Percentiles rank a stretch among this genome's conserved stretches.
Evolutionary conservation across 2,329 filamentous ascomycete genomes (phyloP).

Genomic region (Aspergillus tanneri): DNA sequence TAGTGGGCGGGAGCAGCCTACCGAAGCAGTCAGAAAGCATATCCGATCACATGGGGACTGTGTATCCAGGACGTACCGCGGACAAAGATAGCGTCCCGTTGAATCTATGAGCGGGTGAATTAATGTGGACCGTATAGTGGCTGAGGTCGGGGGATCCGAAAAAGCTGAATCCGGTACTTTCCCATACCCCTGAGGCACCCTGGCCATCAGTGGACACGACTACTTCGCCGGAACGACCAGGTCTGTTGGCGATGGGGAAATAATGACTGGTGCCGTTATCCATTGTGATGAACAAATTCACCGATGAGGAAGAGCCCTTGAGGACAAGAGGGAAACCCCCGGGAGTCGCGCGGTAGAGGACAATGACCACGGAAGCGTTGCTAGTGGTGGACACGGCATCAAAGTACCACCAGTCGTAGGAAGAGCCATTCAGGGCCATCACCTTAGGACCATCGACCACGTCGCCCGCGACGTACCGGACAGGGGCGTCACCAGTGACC

Average conservation of each 20-base stretch:
- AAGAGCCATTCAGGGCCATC: constrained; percentile 24
- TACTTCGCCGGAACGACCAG: neutral
- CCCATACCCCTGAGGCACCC: constrained; percentile 15
- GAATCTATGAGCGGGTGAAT: neutral
- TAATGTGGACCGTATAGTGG: neutral
- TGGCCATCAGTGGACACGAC: constrained; percentile 22
- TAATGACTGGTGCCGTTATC: neutral
- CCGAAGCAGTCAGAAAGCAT: neutral
- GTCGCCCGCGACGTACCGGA: neutral
- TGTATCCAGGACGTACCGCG: neutral
- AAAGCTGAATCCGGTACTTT: constrained; percentile 11
- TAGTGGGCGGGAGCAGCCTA: constrained; percentile 9
- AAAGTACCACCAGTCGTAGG: constrained; percentile 45
- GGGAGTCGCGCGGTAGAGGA: constrained; percentile 32
- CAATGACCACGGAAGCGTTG: constrained; percentile 29
- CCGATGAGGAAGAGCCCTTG: neutral
- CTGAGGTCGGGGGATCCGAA: constrained; percentile 24
- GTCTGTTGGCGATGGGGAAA: neutral
- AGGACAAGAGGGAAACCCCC: constrained; percentile 31
- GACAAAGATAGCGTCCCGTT: neutral
- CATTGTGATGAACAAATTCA: neutral
- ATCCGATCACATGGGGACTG: neutral
- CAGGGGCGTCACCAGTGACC: neutral
- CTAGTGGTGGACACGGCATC: constrained; percentile 32
- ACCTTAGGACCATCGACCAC: constrained; percentile 29